A percentile compares a stretch with the other conserved stretches of the same genome.
These are phyloP conservation scores for Sugiyamaella americana DNA, from an alignment of 805 yeast genomes.

Conservation along the genomic window DNA sequence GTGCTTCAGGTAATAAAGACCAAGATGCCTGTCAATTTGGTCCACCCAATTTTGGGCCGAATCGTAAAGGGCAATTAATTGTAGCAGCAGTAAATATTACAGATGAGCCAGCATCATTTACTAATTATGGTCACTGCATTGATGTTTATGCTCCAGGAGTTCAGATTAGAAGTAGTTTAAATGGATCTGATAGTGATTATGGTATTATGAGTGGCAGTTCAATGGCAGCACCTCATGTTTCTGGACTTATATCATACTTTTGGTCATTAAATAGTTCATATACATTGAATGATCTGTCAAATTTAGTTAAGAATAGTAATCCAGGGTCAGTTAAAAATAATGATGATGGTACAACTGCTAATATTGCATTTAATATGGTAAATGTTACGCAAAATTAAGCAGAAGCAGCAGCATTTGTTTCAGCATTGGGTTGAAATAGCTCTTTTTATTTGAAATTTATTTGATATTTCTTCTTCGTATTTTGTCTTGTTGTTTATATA, in stretches of 20 bases:
- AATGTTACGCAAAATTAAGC: slow-evolving; percentile 2
- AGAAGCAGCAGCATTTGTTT: too few relatives aligned
- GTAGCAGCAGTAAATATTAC: slow-evolving; percentile 92
- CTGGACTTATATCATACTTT: slow-evolving; percentile 86
- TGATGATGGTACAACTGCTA: slow-evolving; percentile 17
- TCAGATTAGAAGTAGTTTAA: slow-evolving; percentile 58
- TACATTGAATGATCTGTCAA: slow-evolving; percentile 15
- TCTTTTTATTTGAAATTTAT: too few relatives aligned
- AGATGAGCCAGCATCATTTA: slow-evolving; percentile 89
- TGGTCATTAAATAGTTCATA: slow-evolving; percentile 74
- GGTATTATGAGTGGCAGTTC: slow-evolving; percentile 75
- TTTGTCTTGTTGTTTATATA: too few relatives aligned
- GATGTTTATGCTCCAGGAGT: slow-evolving; percentile 97
- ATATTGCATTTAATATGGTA: slow-evolving; percentile 22
- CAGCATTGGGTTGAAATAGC: too few relatives aligned
- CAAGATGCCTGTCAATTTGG: slow-evolving; percentile 89
- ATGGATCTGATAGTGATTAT: slow-evolving; percentile 25
- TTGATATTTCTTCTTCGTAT: too few relatives aligned
- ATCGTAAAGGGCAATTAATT: slow-evolving; percentile 56
- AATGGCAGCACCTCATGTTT: slow-evolving; percentile 96
- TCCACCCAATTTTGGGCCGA: slow-evolving; percentile 52
- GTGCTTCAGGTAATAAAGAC: slow-evolving; percentile 94
- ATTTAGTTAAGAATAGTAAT: slow-evolving; percentile 17
- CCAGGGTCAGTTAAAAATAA: slow-evolving; percentile 12
- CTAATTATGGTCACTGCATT: slow-evolving; percentile 93